Percentiles rank a stretch among this genome's conserved stretches.
These are phyloP conservation scores for Castanea sativa DNA, from an alignment of 306 rosid genomes.

Conservation along the genomic window DNA sequence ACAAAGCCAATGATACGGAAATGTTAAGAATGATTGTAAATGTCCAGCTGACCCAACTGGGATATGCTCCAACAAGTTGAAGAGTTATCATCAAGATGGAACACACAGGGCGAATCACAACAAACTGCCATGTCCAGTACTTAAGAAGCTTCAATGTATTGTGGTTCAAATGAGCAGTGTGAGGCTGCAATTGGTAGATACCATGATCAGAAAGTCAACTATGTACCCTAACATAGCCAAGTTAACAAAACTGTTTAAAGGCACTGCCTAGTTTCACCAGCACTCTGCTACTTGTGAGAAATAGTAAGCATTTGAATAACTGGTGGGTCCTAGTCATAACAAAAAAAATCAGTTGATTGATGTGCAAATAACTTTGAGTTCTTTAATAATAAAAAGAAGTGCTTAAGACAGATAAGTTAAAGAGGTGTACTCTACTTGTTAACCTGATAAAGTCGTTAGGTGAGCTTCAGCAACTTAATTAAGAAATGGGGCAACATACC, in stretches of 20 bases:
- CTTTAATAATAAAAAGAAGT: too few species aligned
- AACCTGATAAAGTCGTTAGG: too few species aligned
- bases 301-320: neutral
- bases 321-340: neutral
- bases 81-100: slow-evolving; percentile 77
- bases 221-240: neutral
- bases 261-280: neutral
- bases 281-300: neutral
- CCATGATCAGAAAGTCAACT: neutral
- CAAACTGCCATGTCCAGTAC: slow-evolving; percentile 98
- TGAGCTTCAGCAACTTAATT: too few species aligned
- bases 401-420: too few species aligned
- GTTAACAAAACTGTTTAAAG: neutral
- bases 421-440: too few species aligned
- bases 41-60: slow-evolving; percentile 94
- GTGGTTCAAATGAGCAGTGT: slow-evolving; percentile 30
- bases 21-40: slow-evolving; percentile 79
- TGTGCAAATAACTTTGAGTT: too few species aligned
- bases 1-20: slow-evolving; percentile 87
- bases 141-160: slow-evolving; percentile 73
- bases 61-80: slow-evolving; percentile 60
- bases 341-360: too few species aligned
- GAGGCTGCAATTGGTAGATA: slow-evolving; percentile 65
- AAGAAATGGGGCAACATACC: too few species aligned
- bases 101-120: slow-evolving; percentile 79